Evolutionary conservation across 2,329 filamentous ascomycete species (phyloP).

Genomic region (Aspergillus fumigatiaffinis): DNA sequence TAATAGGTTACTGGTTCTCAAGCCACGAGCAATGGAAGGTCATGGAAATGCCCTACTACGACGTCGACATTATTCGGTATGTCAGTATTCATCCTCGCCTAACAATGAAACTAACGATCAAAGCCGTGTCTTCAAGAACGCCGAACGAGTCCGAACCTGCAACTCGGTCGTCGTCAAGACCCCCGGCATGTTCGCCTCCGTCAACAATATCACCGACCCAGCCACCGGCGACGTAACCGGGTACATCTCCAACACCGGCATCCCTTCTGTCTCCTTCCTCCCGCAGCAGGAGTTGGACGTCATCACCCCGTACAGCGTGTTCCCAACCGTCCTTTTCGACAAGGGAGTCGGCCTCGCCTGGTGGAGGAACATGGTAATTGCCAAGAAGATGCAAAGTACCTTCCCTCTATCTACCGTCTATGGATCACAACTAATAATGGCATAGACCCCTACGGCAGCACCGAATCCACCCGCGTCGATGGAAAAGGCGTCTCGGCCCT

Average conservation of each 20-base stretch:
- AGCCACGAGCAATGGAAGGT: conserved; percentile 43
- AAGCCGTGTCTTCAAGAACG: neutral
- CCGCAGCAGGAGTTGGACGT: conserved; percentile 41
- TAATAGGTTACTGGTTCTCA: conserved; percentile 38
- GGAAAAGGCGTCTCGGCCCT: conserved; percentile 39
- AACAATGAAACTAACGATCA: neutral
- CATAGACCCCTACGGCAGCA: conserved; percentile 37
- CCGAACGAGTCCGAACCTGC: neutral
- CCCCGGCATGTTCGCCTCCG: conserved; percentile 41
- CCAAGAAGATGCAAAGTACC: conserved; percentile 34
- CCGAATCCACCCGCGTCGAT: conserved; percentile 39
- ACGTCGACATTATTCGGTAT: conserved; percentile 39
- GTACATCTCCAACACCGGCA: conserved; percentile 42
- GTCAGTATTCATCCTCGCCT: neutral
- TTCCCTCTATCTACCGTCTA: neutral
- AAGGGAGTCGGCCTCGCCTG: conserved; percentile 40
- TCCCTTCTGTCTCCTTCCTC: conserved; percentile 40
- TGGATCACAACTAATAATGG: neutral
- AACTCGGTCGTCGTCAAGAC: conserved; percentile 28
- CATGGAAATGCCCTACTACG: conserved; percentile 42
- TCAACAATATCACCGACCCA: conserved; percentile 42
- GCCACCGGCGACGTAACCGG: conserved; percentile 34
- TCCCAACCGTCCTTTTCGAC: conserved; percentile 38
- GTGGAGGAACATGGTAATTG: conserved; percentile 43
- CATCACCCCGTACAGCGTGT: conserved; percentile 40